These are phyloP conservation scores for Metschnikowia santaceciliae DNA, from an alignment of 805 yeast genomes.

Conservation along the genomic window DNA sequence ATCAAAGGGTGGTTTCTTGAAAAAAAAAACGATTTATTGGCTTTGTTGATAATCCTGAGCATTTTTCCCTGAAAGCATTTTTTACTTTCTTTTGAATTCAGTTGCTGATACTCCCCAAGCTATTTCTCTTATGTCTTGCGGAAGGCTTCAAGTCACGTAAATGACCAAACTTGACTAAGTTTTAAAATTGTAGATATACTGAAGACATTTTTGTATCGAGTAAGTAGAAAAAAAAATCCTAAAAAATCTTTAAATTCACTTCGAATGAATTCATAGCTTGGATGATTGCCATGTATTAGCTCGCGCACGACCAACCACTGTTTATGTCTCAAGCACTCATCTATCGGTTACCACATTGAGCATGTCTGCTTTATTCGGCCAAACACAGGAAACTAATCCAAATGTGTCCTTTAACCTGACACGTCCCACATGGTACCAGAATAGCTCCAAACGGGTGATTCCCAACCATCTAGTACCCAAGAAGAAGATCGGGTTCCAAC, in stretches of 20 bases:
- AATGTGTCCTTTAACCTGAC: slow-evolving; percentile 2
- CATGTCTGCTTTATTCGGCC: slow-evolving; percentile 11
- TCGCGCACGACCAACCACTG: background rate
- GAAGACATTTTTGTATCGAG: too few species aligned
- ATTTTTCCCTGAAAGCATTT: background rate
- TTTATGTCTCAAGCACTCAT: background rate
- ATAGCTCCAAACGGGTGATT: slow-evolving; percentile 32
- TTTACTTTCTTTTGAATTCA: background rate
- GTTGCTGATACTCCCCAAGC: background rate
- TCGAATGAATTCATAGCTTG: background rate
- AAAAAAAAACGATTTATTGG: too few species aligned
- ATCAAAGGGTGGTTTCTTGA: background rate
- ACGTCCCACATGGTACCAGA: slow-evolving; percentile 36
- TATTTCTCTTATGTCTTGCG: background rate
- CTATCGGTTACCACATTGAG: background rate
- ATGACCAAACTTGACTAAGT: background rate
- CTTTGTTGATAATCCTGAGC: too few species aligned
- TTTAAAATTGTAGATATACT: background rate
- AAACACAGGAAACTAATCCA: slow-evolving; percentile 1
- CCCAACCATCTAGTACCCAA: slow-evolving; percentile 41
- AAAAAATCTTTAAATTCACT: background rate
- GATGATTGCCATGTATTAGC: background rate
- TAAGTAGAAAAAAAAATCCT: too few species aligned
- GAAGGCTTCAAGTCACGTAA: background rate
- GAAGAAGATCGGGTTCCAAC: slow-evolving; percentile 38